Evolutionary conservation across 805 yeast genomes (phyloP).

Genomic region (Metschnikowia gelsemii): DNA sequence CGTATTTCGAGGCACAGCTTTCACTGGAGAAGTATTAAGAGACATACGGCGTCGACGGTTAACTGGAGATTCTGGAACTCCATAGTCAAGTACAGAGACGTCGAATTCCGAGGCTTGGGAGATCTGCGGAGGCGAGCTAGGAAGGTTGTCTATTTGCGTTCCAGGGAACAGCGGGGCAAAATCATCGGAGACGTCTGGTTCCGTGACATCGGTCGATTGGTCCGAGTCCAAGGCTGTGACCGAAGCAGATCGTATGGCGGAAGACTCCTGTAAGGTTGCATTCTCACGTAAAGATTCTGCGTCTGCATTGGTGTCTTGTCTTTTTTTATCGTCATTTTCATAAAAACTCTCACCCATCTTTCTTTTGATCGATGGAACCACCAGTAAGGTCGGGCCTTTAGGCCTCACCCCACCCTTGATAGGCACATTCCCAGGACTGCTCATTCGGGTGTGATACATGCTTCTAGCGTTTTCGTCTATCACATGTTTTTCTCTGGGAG

Average conservation of each 20-base stretch:
- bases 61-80: slow-evolving; percentile 32
- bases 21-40: slow-evolving; percentile 17
- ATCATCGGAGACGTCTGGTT: slow-evolving; percentile 7
- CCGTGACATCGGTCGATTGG: slow-evolving; percentile 11
- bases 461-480: slow-evolving; percentile 48
- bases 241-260: slow-evolving; percentile 2
- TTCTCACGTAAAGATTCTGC: slow-evolving; percentile 4
- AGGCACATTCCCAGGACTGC: background rate
- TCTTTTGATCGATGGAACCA: slow-evolving; percentile 38
- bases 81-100: slow-evolving; percentile 23
- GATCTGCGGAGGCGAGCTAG: slow-evolving; percentile 43
- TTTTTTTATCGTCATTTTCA: slow-evolving; percentile 40
- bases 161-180: background rate
- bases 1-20: background rate
- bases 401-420: slow-evolving; percentile 13
- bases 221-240: slow-evolving; percentile 3
- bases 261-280: slow-evolving; percentile 3
- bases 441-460: slow-evolving; percentile 40
- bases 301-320: slow-evolving; percentile 27
- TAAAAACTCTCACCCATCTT: slow-evolving; percentile 45
- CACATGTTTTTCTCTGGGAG: slow-evolving; percentile 40
- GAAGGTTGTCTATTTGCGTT: slow-evolving; percentile 16
- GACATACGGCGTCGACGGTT: slow-evolving; percentile 8
- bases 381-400: slow-evolving; percentile 23
- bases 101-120: slow-evolving; percentile 35